Base-by-base conservation (phyloP, 2,329 filamentous ascomycete genomes). In the Dryadomyces quercus-mongolicae region DNA sequence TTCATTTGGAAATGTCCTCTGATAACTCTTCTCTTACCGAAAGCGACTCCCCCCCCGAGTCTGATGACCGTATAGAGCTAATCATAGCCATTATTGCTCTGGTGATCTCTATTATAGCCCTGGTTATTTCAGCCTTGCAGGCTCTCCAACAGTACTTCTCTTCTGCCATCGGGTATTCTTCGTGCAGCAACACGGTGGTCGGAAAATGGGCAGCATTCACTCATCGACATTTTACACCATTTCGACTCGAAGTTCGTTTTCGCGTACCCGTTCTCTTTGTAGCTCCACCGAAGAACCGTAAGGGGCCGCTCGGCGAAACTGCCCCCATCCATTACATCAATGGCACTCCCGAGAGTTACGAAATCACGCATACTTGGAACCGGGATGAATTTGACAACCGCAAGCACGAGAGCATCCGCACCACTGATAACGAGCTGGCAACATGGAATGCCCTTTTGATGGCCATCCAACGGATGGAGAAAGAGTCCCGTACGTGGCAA, bases 391-490 rank as follows among this genome's bases (percentile, higher is more conserved):
- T 46, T 10, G 44, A 56, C 13, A 20, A n/a, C 3, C 49, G 22
- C 42, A n/a, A 44, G 13, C 8, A n/a, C 22, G 52, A 58, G 34
- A 53, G 44, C 47, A 69, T 80, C 1, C 75, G 76, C 58, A 80
- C 77, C 1, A 74, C 77, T 9, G 76, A 80, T 58, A 78, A 80
- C 53, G 77, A 80, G 61, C 64, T 71, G 13, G 75, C 75, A 3
- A 77, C 76, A 1, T 80, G 77, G 77, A 67, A 76, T 1, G 68
- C 69, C 3, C 63, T 81, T 8, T 67, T 80, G 16, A 71, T 70
- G 9, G 70, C 72, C 6, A 62, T 79, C 0, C 76, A 80, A 57
- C 62, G 63, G 18, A 76, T 78, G 70, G 77, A 80, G 60, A 54
- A 60, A 0, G 66, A 71, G 21, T 79, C 76, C 2, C 62, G 65